These are phyloP conservation scores for Podosphaera aphanis DNA, from an alignment of 2,329 filamentous ascomycete genomes.

Conservation along the genomic window DNA sequence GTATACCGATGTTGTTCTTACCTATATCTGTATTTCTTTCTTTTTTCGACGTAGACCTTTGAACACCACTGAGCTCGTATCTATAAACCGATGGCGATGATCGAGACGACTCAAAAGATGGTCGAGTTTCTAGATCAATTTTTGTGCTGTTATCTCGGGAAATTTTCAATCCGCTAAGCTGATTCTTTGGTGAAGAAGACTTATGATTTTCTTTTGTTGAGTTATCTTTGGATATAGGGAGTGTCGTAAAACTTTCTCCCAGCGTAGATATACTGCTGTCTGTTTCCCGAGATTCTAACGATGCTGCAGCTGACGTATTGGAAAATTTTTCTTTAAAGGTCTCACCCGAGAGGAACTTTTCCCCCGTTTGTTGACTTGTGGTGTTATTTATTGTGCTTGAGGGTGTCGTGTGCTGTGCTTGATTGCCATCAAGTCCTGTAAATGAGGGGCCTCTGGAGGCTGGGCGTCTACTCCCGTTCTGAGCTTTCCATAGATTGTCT, in stretches of 20 bases:
- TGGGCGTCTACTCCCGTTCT: conserved; percentile 8
- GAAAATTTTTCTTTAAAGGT: conserved; percentile 42
- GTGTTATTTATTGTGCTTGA: conserved; percentile 14
- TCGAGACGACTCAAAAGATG: conserved; percentile 16
- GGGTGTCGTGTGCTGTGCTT: conserved; percentile 11
- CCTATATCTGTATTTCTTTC: conserved; percentile 23
- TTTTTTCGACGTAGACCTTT: conserved; percentile 32
- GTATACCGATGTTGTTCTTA: conserved; percentile 9
- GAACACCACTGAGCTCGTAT: conserved; percentile 30
- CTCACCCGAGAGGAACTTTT: conserved; percentile 61
- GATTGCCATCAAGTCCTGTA: conserved; percentile 11
- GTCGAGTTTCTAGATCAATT: conserved; percentile 27
- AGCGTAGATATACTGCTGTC: conserved; percentile 17
- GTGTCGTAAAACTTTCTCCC: conserved; percentile 9
- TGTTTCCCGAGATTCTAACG: conserved; percentile 17
- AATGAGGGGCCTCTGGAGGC: conserved; percentile 9
- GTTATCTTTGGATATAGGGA: conserved; percentile 9
- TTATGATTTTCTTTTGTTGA: conserved; percentile 9
- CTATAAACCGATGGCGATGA: conserved; percentile 23
- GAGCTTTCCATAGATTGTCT: conserved; percentile 22
- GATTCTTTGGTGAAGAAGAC: conserved; percentile 14
- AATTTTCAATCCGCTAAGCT: conserved; percentile 23
- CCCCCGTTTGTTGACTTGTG: conserved; percentile 18
- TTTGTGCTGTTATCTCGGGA: conserved; percentile 34
- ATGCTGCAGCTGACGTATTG: conserved; percentile 16